Conservation (phyloP, 2,329 filamentous ascomycete species). For the Aspergillus sergii region DNA sequence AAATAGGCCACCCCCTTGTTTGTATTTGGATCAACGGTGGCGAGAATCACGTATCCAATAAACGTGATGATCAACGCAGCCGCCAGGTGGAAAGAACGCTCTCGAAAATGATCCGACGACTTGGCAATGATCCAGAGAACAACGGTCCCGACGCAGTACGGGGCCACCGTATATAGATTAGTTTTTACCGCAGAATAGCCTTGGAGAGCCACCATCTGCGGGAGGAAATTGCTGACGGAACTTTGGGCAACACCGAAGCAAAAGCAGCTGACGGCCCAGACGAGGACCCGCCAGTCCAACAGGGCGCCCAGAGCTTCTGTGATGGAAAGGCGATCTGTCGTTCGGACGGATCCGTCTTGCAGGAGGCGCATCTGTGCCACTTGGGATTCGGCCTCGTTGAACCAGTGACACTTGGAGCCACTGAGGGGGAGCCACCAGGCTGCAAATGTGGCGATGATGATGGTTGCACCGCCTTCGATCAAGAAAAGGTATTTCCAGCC, state of each 20-base stretch:
- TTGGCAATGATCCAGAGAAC: conserved; percentile 10
- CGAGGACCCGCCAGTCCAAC: no score
- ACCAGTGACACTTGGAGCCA: not conserved
- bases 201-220: no score
- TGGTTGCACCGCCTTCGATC: not conserved
- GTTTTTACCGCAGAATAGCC: no score
- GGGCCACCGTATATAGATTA: no score
- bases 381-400: not conserved
- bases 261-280: no score
- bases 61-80: conserved; percentile 17
- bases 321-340: no score
- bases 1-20: conserved; percentile 16
- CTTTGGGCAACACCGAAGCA: no score
- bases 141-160: no score
- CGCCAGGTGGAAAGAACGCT: conserved; percentile 22
- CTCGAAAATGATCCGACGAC: conserved; percentile 22
- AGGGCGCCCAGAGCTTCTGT: no score
- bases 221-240: no score
- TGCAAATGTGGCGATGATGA: not conserved
- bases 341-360: not conserved
- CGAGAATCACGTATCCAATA: conserved; percentile 18
- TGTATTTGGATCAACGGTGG: conserved; percentile 10
- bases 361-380: not conserved
- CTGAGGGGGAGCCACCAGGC: not conserved
- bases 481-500: conserved; percentile 3